Evolutionary conservation across 2,329 filamentous ascomycete species (phyloP).

Genomic region (Cladosporium sp.): DNA sequence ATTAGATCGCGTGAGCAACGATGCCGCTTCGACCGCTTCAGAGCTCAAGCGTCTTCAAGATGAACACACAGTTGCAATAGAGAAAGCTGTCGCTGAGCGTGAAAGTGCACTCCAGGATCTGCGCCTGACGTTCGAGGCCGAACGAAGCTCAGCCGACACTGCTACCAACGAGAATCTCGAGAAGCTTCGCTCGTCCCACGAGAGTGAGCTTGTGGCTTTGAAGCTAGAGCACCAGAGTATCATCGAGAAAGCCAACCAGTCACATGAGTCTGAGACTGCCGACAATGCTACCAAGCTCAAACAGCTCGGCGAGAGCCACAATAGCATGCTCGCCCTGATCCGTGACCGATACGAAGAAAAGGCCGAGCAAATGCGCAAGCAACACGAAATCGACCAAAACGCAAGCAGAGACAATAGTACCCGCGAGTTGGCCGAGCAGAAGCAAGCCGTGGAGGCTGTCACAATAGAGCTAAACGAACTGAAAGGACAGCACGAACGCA

Average conservation of each 20-base stretch:
- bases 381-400: neutral
- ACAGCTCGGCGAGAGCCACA: slow-evolving; percentile 11
- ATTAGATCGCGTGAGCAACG: slow-evolving; percentile 1
- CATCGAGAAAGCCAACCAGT: neutral
- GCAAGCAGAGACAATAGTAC: neutral
- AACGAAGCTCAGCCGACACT: neutral
- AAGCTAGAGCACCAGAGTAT: neutral
- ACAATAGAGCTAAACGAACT: neutral
- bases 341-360: slow-evolving; percentile 15
- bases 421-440: neutral
- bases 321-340: slow-evolving; percentile 2
- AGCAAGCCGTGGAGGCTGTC: neutral
- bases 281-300: neutral
- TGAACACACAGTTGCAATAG: neutral
- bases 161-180: neutral
- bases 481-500: slow-evolving; percentile 4
- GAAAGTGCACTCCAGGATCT: slow-evolving; percentile 4
- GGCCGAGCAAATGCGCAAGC: slow-evolving; percentile 10
- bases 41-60: neutral
- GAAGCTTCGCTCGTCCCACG: neutral
- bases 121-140: neutral
- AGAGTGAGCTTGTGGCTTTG: neutral
- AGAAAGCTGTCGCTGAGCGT: neutral
- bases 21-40: neutral
- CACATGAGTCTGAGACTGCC: neutral